Conservation (phyloP, 179 eudicot genomes). For the Sideroxylon spinosum region DNA sequence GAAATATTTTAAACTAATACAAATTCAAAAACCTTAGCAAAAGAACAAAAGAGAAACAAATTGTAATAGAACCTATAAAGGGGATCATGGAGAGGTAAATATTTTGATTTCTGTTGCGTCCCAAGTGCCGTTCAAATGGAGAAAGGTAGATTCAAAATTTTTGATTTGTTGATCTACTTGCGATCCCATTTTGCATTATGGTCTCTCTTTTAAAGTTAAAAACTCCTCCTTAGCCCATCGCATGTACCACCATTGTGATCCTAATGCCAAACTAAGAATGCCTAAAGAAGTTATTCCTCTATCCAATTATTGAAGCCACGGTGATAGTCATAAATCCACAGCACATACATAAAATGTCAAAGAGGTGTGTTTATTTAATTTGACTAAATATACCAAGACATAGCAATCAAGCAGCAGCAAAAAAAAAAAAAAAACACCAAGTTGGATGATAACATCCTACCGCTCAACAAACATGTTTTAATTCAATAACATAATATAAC, state of each 20-base stretch:
- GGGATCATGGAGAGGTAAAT: too few relatives aligned
- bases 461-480: background rate
- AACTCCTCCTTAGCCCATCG: too few relatives aligned
- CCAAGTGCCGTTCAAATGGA: too few relatives aligned
- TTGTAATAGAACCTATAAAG: too few relatives aligned
- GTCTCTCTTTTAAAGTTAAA: too few relatives aligned
- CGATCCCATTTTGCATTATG: too few relatives aligned
- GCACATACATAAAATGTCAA: background rate
- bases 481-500: background rate
- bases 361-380: slow-evolving; percentile 9
- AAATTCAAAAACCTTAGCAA: too few relatives aligned
- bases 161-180: too few relatives aligned
- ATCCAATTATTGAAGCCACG: background rate
- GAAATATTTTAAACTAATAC: too few relatives aligned
- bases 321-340: background rate
- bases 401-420: slow-evolving; percentile 10
- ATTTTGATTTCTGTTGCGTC: too few relatives aligned
- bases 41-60: too few relatives aligned
- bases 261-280: background rate
- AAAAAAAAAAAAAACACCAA: background rate
- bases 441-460: slow-evolving; percentile 2
- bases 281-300: background rate
- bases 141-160: too few relatives aligned
- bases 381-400: background rate
- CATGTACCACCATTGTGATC: background rate